A percentile compares a stretch with the other conserved stretches of the same genome.
Evolutionary conservation across 2,329 filamentous ascomycete species (phyloP).

Genomic region (Claviceps spartinae): DNA sequence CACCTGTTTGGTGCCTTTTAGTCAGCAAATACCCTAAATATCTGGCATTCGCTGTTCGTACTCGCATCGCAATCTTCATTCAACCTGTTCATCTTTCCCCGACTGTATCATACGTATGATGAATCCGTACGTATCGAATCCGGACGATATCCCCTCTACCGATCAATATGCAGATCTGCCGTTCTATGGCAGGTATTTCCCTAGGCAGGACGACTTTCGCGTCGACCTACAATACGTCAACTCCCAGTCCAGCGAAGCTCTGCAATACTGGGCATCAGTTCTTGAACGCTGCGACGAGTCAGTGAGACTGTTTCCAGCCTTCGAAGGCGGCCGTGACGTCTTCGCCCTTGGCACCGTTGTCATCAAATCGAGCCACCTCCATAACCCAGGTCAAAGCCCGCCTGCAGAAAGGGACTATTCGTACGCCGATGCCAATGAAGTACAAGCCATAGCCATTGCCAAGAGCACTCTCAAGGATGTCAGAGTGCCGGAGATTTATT

Average conservation of each 20-base stretch:
- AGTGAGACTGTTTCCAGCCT: slow-evolving; percentile 13
- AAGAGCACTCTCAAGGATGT: slow-evolving; percentile 15
- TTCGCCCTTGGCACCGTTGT: slow-evolving; percentile 28
- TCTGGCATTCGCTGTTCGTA: no score
- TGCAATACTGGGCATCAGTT: slow-evolving; percentile 20
- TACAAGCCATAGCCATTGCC: slow-evolving; percentile 19
- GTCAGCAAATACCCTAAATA: no score
- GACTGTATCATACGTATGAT: background rate
- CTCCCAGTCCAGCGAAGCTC: slow-evolving; percentile 11
- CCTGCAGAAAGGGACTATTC: slow-evolving; percentile 19
- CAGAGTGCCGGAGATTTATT: slow-evolving; percentile 24
- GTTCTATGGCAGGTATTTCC: no score
- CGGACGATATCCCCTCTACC: no score
- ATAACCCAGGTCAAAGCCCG: slow-evolving; percentile 5
- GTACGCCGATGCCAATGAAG: slow-evolving; percentile 27
- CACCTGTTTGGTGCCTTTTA: no score
- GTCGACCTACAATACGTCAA: slow-evolving; percentile 10
- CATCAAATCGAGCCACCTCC: slow-evolving; percentile 24
- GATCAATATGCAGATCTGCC: no score
- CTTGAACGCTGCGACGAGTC: slow-evolving; percentile 17
- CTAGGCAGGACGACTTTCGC: background rate
- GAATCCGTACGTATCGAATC: background rate
- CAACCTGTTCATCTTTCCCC: no score
- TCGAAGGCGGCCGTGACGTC: slow-evolving; percentile 23
- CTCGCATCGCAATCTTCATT: no score